Evolutionary conservation across 345 rosid genomes (phyloP).

Genomic region (Citrus cavaleriei): DNA sequence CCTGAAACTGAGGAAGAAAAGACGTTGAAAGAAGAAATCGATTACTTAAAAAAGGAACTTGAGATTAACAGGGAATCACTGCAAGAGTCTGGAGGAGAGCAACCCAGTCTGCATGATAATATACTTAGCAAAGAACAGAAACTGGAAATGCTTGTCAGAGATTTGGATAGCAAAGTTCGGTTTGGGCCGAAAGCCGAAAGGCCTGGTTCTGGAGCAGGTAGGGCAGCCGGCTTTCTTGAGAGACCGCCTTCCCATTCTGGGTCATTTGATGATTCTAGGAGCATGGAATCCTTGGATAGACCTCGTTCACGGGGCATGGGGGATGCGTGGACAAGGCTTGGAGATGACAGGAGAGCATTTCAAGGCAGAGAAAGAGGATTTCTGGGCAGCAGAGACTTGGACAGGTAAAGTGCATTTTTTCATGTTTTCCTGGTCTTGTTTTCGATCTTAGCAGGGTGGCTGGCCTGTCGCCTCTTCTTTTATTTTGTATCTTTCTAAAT

Average conservation of each 20-base stretch:
- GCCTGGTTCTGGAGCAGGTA: constrained; percentile 79
- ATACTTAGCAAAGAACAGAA: constrained; percentile 63
- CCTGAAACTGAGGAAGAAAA: constrained; percentile 83
- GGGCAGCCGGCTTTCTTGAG: constrained; percentile 54
- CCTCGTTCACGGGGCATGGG: constrained; percentile 76
- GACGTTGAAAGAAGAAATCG: constrained; percentile 62
- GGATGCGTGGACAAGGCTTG: constrained; percentile 63
- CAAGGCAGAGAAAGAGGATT: constrained; percentile 85
- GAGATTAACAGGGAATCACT: constrained; percentile 34
- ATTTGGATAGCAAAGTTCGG: constrained; percentile 76
- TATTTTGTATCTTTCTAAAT: neutral
- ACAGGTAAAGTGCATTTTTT: constrained; percentile 47
- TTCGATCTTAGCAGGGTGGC: neutral
- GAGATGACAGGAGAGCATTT: constrained; percentile 70
- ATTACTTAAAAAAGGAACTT: constrained; percentile 44
- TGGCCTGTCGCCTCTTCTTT: neutral
- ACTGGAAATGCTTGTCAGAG: constrained; percentile 54
- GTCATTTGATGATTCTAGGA: constrained; percentile 70
- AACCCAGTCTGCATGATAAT: constrained; percentile 29
- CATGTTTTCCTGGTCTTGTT: neutral
- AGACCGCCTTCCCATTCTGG: constrained; percentile 81
- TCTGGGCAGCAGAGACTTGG: constrained; percentile 59
- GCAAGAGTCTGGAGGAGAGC: constrained; percentile 35
- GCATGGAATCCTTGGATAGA: constrained; percentile 60
- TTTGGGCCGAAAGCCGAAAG: constrained; percentile 82